Evolutionary conservation across 2,329 filamentous ascomycete species (phyloP).

Genomic region (Clarireedia monteithiana): DNA sequence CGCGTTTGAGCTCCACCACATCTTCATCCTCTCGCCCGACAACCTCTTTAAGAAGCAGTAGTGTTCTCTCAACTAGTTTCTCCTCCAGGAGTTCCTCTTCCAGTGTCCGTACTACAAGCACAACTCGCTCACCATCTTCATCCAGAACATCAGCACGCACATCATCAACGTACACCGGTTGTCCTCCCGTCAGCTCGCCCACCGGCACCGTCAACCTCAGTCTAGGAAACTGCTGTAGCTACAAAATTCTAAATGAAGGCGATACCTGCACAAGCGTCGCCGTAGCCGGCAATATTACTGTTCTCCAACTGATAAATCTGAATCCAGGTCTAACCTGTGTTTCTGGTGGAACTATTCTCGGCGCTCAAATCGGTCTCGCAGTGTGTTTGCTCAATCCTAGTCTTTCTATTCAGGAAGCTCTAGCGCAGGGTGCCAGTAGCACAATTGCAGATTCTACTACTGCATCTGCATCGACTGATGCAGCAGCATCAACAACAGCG

Average conservation of each 20-base stretch:
- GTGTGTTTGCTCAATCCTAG: background rate
- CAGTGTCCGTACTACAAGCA: background rate
- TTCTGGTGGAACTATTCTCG: background rate
- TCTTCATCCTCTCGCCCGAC: background rate
- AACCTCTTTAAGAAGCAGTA: background rate
- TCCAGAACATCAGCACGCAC: background rate
- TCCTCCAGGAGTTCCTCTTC: background rate
- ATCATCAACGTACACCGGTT: background rate
- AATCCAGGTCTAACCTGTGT: background rate
- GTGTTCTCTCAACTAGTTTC: background rate
- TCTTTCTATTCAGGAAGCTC: background rate
- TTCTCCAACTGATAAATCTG: background rate
- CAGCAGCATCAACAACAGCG: background rate
- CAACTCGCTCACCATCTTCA: background rate
- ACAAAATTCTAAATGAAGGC: background rate
- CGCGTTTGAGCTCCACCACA: background rate
- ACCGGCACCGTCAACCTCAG: background rate
- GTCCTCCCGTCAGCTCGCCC: background rate
- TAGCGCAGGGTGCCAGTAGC: background rate
- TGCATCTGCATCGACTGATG: background rate
- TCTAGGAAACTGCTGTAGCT: background rate
- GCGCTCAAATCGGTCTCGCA: background rate
- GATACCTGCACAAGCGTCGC: background rate
- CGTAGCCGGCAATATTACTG: background rate
- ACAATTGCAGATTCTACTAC: background rate